phyloP scores from a whole-genome alignment of 305 asterid genomes.

The Ajuga reptans region DNA sequence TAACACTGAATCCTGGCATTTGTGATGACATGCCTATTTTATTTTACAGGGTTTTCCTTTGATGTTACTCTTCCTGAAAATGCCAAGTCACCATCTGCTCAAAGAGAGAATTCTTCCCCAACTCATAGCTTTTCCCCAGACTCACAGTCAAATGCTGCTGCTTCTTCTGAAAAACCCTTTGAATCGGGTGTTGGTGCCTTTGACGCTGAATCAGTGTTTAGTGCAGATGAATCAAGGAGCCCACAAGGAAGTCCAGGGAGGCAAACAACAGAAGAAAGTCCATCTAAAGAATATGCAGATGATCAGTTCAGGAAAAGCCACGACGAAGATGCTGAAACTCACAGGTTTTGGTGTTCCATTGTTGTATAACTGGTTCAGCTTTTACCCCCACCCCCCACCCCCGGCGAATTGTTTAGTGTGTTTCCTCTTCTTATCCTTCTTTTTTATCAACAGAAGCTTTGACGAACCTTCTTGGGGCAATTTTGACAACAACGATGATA shows the following conservation, averaged over 20 bases:
- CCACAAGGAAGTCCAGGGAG: slow-evolving; percentile 65
- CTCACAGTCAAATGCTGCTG: slow-evolving; percentile 43
- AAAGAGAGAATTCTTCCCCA: slow-evolving; percentile 53
- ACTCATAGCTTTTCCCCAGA: slow-evolving; percentile 49
- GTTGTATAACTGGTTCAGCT: slow-evolving; percentile 1
- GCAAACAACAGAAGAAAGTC: slow-evolving; percentile 49
- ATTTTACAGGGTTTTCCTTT: slow-evolving; percentile 66
- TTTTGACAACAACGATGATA: slow-evolving; percentile 79
- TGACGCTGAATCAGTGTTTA: slow-evolving; percentile 55
- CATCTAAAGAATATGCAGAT: slow-evolving; percentile 52
- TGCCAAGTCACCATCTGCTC: slow-evolving; percentile 41
- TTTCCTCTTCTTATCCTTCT: slow-evolving; percentile 17
- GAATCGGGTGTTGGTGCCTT: slow-evolving; percentile 36
- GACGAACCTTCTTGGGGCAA: slow-evolving; percentile 83
- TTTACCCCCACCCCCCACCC: neutral
- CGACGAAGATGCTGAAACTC: slow-evolving; percentile 60
- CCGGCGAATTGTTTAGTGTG: slow-evolving; percentile 6
- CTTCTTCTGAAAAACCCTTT: slow-evolving; percentile 49
- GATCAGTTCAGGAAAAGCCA: slow-evolving; percentile 57
- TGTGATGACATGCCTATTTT: slow-evolving; percentile 18
- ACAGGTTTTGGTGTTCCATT: slow-evolving; percentile 41
- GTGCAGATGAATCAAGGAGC: slow-evolving; percentile 81
- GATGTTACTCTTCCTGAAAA: slow-evolving; percentile 55
- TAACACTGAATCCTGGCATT: neutral
- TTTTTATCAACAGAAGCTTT: slow-evolving; percentile 50